Percentiles rank a stretch among this genome's conserved stretches.
phyloP scores from a whole-genome alignment of 371 early-diverging fungal genomes.

The Lichtheimia corymbifera region DNA sequence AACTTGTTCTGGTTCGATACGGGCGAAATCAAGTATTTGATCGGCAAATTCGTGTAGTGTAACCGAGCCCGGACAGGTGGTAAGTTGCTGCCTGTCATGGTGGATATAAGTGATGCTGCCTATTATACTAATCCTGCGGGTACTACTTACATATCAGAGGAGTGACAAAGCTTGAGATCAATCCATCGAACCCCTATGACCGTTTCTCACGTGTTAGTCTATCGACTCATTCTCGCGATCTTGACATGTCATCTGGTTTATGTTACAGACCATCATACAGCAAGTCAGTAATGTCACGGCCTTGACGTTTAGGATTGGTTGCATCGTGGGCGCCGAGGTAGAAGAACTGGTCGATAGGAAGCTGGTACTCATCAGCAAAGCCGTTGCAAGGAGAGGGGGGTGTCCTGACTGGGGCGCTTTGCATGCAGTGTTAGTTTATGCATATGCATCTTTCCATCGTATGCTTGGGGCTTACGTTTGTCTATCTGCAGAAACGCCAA shows the following conservation, averaged over 20 bases:
- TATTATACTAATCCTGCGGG: not conserved
- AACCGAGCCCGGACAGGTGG: not conserved
- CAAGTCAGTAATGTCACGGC: slow-evolving; percentile 22
- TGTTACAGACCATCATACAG: slow-evolving; percentile 24
- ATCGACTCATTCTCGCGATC: no score
- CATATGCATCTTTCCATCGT: not conserved
- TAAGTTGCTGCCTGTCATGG: not conserved
- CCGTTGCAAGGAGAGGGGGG: slow-evolving; percentile 36
- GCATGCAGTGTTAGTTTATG: not conserved
- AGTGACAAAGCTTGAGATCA: slow-evolving; percentile 16
- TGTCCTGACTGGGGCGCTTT: slow-evolving; percentile 10
- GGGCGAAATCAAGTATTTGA: slow-evolving; percentile 24
- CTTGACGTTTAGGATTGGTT: slow-evolving; percentile 10
- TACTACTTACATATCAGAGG: slow-evolving; percentile 8
- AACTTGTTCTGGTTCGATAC: slow-evolving; percentile 25
- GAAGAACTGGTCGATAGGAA: slow-evolving; percentile 38
- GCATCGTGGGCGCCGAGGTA: slow-evolving; percentile 35
- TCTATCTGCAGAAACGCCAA: slow-evolving; percentile 2
- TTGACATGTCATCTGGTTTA: no score
- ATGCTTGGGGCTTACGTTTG: slow-evolving; percentile 5
- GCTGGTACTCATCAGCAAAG: slow-evolving; percentile 27
- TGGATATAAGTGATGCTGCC: not conserved
- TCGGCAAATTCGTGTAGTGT: slow-evolving; percentile 23
- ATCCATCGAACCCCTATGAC: slow-evolving; percentile 18
- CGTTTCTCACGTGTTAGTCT: no score